phyloP scores from a whole-genome alignment of 2,329 filamentous ascomycete genomes.

The Aplosporella prunicola region DNA sequence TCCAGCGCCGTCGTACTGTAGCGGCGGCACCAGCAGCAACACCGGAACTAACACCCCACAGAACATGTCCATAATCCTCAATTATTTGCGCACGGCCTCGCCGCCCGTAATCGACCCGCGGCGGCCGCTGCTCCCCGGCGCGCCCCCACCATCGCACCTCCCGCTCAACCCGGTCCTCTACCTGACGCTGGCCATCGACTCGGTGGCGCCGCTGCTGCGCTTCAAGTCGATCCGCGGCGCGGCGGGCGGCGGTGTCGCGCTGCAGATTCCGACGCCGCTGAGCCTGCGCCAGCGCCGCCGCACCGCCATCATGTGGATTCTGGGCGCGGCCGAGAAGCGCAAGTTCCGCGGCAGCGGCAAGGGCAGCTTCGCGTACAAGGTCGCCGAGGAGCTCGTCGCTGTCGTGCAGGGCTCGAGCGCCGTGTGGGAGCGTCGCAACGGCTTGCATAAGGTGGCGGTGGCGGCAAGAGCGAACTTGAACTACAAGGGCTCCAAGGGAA shows the following conservation, averaged over 20 bases:
- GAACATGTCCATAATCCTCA: slow-evolving; percentile 80
- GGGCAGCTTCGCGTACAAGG: slow-evolving; percentile 62
- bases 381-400: slow-evolving; percentile 78
- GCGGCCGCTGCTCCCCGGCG: slow-evolving; percentile 63
- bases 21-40: background rate
- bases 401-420: slow-evolving; percentile 77
- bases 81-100: slow-evolving; percentile 71
- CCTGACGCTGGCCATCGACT: slow-evolving; percentile 83
- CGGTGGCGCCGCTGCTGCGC: slow-evolving; percentile 77
- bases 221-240: slow-evolving; percentile 67
- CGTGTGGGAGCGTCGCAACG: slow-evolving; percentile 73
- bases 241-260: slow-evolving; percentile 73
- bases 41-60: slow-evolving; percentile 29
- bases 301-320: slow-evolving; percentile 77
- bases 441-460: slow-evolving; percentile 73
- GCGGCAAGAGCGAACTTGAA: slow-evolving; percentile 60
- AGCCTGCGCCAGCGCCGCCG: slow-evolving; percentile 65
- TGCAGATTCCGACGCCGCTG: slow-evolving; percentile 76
- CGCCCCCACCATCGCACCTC: slow-evolving; percentile 67
- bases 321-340: slow-evolving; percentile 73
- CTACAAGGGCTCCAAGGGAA: too few relatives aligned
- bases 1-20: background rate
- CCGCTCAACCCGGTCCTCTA: slow-evolving; percentile 85
- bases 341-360: slow-evolving; percentile 61
- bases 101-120: slow-evolving; percentile 65